Evolutionary conservation across 78 protist genomes (phyloP).

Genomic region (Emiliania huxleyi): DNA sequence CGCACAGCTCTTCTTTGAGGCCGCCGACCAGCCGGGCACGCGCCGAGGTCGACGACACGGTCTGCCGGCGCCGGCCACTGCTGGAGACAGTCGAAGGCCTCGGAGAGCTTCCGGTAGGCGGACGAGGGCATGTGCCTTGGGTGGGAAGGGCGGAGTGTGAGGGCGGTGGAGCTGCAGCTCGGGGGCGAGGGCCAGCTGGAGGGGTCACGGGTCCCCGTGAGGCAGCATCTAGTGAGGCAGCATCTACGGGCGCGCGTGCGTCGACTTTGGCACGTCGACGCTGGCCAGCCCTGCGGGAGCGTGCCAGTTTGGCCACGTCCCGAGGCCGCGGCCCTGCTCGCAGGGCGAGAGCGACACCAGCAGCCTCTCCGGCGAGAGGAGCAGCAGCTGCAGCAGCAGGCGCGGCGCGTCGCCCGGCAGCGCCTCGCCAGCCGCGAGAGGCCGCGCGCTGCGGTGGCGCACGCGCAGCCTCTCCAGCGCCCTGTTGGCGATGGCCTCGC

Average conservation of each 20-base stretch:
- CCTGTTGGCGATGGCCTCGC: background rate
- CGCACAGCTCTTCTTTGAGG: too few species aligned
- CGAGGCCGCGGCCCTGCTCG: background rate
- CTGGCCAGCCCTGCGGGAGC: background rate
- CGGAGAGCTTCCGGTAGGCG: constrained; percentile 2
- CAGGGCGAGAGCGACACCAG: background rate
- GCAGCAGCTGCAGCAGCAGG: constrained; percentile 15
- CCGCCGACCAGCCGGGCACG: constrained; percentile 22
- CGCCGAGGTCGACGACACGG: background rate
- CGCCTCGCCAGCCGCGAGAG: background rate
- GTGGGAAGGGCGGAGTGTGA: too few species aligned
- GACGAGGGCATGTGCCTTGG: background rate
- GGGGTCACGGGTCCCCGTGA: too few species aligned
- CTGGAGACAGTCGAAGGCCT: background rate
- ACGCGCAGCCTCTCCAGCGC: background rate
- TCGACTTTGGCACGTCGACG: background rate
- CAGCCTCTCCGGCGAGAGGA: background rate
- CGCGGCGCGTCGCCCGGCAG: background rate
- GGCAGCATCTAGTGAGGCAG: too few species aligned
- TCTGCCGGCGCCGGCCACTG: background rate
- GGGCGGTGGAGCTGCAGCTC: too few species aligned
- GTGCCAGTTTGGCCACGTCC: constrained; percentile 2
- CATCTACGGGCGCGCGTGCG: too few species aligned
- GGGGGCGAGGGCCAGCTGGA: too few species aligned
- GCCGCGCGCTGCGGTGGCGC: background rate